Percentiles rank a stretch among this genome's conserved stretches.
Evolutionary conservation across 2,329 filamentous ascomycete species (phyloP).

Genomic region (Botrytis galanthina): DNA sequence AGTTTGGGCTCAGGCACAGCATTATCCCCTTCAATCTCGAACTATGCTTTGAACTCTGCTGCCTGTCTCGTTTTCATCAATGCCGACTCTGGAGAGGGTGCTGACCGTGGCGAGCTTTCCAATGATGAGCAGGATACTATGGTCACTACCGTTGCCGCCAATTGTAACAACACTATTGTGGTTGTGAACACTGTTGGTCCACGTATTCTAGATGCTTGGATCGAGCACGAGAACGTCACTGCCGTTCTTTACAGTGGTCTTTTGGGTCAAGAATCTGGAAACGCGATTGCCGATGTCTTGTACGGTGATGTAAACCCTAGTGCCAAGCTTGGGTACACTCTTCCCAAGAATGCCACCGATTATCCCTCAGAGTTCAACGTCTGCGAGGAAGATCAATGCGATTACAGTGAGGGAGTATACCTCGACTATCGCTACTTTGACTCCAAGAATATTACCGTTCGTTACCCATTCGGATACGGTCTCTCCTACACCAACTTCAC

Average conservation of each 20-base stretch:
- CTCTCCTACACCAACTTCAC: background rate
- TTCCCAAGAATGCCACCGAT: background rate
- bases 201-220: conserved; percentile 57
- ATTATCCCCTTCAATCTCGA: background rate
- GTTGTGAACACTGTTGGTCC: conserved; percentile 62
- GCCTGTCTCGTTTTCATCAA: background rate
- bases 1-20: background rate
- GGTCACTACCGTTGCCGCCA: conserved; percentile 50
- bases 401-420: background rate
- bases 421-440: background rate
- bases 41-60: background rate
- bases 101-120: background rate
- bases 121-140: conserved; percentile 38
- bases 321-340: background rate
- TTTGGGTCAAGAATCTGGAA: conserved; percentile 52
- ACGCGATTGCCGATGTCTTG: background rate
- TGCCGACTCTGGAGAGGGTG: background rate
- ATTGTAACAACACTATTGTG: conserved; percentile 61
- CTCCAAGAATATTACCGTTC: background rate
- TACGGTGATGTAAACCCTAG: background rate
- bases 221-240: conserved; percentile 58
- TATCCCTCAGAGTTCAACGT: background rate
- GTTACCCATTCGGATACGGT: background rate
- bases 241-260: conserved; percentile 61
- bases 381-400: background rate